These are phyloP conservation scores for Paecilomyces niveus DNA, from an alignment of 2,329 filamentous ascomycete genomes.

Conservation along the genomic window DNA sequence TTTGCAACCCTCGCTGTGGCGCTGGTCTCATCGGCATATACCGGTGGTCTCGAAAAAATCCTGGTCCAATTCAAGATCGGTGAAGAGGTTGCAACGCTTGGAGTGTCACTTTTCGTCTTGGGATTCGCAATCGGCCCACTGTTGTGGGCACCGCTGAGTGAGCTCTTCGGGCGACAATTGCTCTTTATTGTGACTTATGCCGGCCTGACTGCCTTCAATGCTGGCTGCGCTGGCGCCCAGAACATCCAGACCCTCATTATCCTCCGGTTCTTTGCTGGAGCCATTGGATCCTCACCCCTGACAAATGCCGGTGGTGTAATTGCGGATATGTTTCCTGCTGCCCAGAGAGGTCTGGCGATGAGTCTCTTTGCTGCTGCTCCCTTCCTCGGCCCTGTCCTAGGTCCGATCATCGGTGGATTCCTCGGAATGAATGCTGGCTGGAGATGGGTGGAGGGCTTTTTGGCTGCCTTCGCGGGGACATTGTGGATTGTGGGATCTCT, in stretches of 20 bases:
- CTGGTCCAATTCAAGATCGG: constrained; percentile 26
- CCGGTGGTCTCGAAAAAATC: constrained; percentile 31
- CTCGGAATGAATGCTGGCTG: constrained; percentile 57
- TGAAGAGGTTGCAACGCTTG: constrained; percentile 33
- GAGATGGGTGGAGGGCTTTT: constrained; percentile 61
- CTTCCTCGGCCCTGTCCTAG: constrained; percentile 58
- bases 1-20: constrained; percentile 36
- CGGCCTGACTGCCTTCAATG: constrained; percentile 54
- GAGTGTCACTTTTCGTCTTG: constrained; percentile 40
- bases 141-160: constrained; percentile 37
- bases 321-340: constrained; percentile 53
- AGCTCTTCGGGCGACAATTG: constrained; percentile 30
- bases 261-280: constrained; percentile 60
- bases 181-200: constrained; percentile 27
- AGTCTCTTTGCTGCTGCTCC: constrained; percentile 60
- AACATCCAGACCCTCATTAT: constrained; percentile 56
- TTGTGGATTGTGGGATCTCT: constrained; percentile 41
- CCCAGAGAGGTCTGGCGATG: constrained; percentile 51
- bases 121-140: constrained; percentile 41
- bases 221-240: constrained; percentile 49
- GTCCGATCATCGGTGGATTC: constrained; percentile 63
- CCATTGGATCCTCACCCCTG: constrained; percentile 55
- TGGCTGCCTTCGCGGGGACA: constrained; percentile 56
- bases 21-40: constrained; percentile 37
- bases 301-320: constrained; percentile 58